Evolutionary conservation across 108 stramenopile genomes (phyloP).

Genomic region (Skeletonema grethae): DNA sequence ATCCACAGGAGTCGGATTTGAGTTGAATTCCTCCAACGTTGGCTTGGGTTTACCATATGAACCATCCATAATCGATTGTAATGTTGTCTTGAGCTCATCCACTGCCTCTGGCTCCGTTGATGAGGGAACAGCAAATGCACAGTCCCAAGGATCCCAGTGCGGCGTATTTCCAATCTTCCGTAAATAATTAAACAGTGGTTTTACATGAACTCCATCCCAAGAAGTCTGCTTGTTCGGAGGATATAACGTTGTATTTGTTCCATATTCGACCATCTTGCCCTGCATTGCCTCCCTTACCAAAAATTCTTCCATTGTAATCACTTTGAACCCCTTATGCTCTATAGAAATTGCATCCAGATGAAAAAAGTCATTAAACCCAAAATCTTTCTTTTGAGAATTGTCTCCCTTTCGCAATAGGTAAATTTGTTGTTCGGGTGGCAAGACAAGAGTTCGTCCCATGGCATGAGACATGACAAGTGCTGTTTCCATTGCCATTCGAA

Average conservation of each 20-base stretch:
- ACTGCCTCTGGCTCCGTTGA: constrained; percentile 33
- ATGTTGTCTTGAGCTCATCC: constrained; percentile 36
- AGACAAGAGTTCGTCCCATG: constrained; percentile 90
- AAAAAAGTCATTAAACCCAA: constrained; percentile 80
- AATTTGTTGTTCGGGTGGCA: constrained; percentile 87
- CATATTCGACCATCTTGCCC: constrained; percentile 44
- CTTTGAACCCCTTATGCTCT: constrained; percentile 60
- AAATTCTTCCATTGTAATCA: constrained; percentile 83
- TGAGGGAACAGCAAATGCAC: constrained; percentile 48
- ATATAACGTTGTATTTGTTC: constrained; percentile 44
- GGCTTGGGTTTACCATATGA: constrained; percentile 50
- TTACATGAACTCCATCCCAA: constrained; percentile 49
- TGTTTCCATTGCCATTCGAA: constrained; percentile 74
- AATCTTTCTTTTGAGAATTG: constrained; percentile 42
- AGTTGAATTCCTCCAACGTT: constrained; percentile 49
- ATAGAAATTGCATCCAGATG: constrained; percentile 62
- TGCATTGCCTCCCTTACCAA: constrained; percentile 58
- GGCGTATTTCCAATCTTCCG: constrained; percentile 43
- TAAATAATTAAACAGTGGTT: constrained; percentile 50
- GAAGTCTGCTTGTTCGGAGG: constrained; percentile 69
- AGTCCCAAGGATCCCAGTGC: constrained; percentile 54
- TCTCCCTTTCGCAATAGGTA: constrained; percentile 69
- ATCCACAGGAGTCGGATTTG: constrained; percentile 52
- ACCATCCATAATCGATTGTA: constrained; percentile 47
- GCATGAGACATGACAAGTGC: constrained; percentile 82